phyloP scores from a whole-genome alignment of 805 yeast species.

The Starmerella scarabaei region DNA sequence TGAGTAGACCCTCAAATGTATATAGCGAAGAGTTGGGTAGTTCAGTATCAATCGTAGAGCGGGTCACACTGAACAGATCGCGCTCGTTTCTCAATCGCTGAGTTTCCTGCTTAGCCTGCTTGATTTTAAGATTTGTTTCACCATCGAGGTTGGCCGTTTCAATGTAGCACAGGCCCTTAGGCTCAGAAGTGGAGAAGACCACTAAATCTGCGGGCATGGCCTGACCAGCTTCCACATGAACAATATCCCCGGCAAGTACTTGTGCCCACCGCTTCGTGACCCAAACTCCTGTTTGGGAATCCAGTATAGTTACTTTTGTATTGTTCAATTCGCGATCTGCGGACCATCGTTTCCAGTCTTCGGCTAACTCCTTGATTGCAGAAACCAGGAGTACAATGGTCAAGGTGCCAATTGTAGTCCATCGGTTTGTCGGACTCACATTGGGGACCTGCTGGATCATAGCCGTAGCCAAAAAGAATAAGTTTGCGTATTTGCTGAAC shows the following conservation, averaged over 20 bases:
- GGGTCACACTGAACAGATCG: constrained; percentile 41
- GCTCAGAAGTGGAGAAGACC: constrained; percentile 82
- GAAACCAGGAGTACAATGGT: constrained; percentile 75
- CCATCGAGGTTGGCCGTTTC: constrained; percentile 98
- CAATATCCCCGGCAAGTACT: constrained; percentile 82
- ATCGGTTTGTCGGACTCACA: constrained; percentile 91
- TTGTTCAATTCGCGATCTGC: constrained; percentile 85
- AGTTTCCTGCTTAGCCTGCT: constrained; percentile 76
- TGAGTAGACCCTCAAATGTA: constrained; percentile 83
- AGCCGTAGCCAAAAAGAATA: constrained; percentile 86
- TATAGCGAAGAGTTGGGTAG: constrained; percentile 88
- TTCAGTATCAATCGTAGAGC: constrained; percentile 56
- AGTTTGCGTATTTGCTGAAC: constrained; percentile 90
- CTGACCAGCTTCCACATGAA: constrained; percentile 71
- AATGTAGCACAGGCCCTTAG: constrained; percentile 93
- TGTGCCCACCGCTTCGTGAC: constrained; percentile 66
- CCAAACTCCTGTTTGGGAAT: constrained; percentile 48
- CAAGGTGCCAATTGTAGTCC: constrained; percentile 87
- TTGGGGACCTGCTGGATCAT: constrained; percentile 92
- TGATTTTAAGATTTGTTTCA: constrained; percentile 90
- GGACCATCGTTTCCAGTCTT: constrained; percentile 73
- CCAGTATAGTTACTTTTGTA: constrained; percentile 55
- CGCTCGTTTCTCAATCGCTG: constrained; percentile 53
- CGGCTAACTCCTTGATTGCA: constrained; percentile 80
- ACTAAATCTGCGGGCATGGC: constrained; percentile 89